These are phyloP conservation scores for Rhizopogon roseolus DNA, from an alignment of 768 basidiomycete species.

Conservation along the genomic window DNA sequence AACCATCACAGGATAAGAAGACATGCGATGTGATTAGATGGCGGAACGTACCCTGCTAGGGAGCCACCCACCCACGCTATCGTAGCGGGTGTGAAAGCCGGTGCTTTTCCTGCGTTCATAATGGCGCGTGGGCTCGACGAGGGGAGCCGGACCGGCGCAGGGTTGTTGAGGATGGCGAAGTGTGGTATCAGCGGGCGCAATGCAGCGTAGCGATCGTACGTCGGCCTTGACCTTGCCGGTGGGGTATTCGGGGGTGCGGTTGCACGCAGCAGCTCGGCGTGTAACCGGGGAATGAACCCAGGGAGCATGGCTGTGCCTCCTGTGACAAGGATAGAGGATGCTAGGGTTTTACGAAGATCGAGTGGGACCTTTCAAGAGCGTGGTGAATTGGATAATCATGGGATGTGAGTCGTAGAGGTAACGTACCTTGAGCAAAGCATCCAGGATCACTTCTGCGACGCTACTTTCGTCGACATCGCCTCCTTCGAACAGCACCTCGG, in stretches of 20 bases:
- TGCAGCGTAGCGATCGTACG: constrained; percentile 70
- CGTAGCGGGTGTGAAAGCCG: constrained; percentile 77
- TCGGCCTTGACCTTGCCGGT: constrained; percentile 34
- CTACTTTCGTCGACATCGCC: constrained; percentile 87
- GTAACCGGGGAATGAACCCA: constrained; percentile 89
- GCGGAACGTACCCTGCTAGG: constrained; percentile 70
- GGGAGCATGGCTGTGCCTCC: constrained; percentile 93
- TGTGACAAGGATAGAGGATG: constrained; percentile 77
- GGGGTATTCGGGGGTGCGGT: constrained; percentile 38
- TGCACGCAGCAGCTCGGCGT: constrained; percentile 65
- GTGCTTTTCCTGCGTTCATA: constrained; percentile 76
- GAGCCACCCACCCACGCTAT: constrained; percentile 94
- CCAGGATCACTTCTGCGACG: constrained; percentile 76
- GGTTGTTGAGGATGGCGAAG: constrained; percentile 85
- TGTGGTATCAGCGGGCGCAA: constrained; percentile 68
- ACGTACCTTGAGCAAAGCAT: constrained; percentile 67
- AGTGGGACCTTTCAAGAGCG: constrained; percentile 62
- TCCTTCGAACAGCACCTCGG: constrained; percentile 87
- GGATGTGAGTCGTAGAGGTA: neutral
- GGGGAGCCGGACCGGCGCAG: constrained; percentile 46
- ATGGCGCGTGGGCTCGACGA: constrained; percentile 45
- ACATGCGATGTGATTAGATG: neutral
- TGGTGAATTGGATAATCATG: neutral
- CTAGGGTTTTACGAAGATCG: constrained; percentile 82
- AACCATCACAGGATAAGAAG: neutral